Evolutionary conservation across 768 basidiomycete genomes (phyloP).

Genomic region (Collybia sp.): DNA sequence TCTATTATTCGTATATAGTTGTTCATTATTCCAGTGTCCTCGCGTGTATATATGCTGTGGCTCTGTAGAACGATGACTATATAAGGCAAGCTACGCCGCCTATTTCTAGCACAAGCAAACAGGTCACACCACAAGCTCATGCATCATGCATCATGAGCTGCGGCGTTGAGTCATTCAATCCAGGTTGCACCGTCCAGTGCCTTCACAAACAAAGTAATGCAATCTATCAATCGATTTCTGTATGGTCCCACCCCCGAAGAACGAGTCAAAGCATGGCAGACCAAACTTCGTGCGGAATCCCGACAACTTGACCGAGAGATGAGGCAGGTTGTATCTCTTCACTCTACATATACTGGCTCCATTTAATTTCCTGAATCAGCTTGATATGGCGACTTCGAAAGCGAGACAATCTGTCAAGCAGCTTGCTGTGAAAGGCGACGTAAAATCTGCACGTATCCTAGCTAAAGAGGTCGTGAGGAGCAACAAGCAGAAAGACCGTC

Average conservation of each 20-base stretch:
- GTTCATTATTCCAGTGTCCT: conserved; percentile 1
- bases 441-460: conserved; percentile 88
- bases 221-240: conserved; percentile 86
- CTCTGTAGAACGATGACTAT: too few relatives aligned
- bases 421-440: conserved; percentile 86
- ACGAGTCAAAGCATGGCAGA: conserved; percentile 87
- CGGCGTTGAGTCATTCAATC: too few relatives aligned
- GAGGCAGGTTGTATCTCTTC: conserved; percentile 68
- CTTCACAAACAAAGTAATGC: conserved; percentile 39
- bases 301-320: conserved; percentile 90
- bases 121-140: too few relatives aligned
- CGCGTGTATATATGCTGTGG: conserved; percentile 2
- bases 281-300: conserved; percentile 76
- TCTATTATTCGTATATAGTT: conserved; percentile 1
- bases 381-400: conserved; percentile 80
- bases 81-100: too few relatives aligned
- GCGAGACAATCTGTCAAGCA: conserved; percentile 80
- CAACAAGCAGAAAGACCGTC: conserved; percentile 88
- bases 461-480: conserved; percentile 94
- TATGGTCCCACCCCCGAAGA: conserved; percentile 98
- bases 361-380: conserved; percentile 36
- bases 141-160: too few relatives aligned
- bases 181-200: too few relatives aligned
- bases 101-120: too few relatives aligned
- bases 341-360: conserved; percentile 8